Base-by-base conservation (phyloP, 768 basidiomycete genomes). In the Xerocomellus amylosporus region DNA sequence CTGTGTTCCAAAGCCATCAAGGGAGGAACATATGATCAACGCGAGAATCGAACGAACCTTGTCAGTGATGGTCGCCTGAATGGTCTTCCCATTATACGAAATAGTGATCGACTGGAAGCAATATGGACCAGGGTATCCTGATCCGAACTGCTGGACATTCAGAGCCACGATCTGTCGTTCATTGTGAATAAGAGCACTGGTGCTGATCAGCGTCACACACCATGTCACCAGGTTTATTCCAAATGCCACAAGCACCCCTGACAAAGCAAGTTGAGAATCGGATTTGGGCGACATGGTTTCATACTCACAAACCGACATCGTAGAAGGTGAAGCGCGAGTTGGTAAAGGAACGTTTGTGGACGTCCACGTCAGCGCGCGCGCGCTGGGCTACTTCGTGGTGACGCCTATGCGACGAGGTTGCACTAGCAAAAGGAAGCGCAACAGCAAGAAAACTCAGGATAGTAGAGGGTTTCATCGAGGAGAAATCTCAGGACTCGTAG, bases 101-200 rank as follows among this genome's bases (percentile, higher is more conserved):
- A 93, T 83, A 5, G 77, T 77, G 58, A 93, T 87, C n/a, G 56
- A 54, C 66, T 82, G 74, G 68, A 77, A 78, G 69, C 90, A 93
- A 51, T 86, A 59, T 34, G 81, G 75, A 14, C 85, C 82, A 15
- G 88, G 86, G 65, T 78, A 86, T 2, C 78, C 78, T 24, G 62
- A 57, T 13, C 85, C 85, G 56, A 72, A 88, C 72, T 85, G 79
- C 72, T 15, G 24, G 8, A 55, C 36, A 8, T 70, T 71, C 33
- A 71, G 33, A 15, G 69, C 67, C 22, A 69, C 67, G 12, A 71
- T 60, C 67, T 69, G 17, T 28, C 8, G 17, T 28, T 22, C 10
- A 17, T 41, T 15, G 40, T 62, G 24, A 62, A 31, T n/a, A 44
- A 44, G 15, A 38, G 20, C 13, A 12, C 26, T 5, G 28, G 20